phyloP scores from a whole-genome alignment of 2,329 filamentous ascomycete genomes.

The Colletotrichum theobromicola region DNA sequence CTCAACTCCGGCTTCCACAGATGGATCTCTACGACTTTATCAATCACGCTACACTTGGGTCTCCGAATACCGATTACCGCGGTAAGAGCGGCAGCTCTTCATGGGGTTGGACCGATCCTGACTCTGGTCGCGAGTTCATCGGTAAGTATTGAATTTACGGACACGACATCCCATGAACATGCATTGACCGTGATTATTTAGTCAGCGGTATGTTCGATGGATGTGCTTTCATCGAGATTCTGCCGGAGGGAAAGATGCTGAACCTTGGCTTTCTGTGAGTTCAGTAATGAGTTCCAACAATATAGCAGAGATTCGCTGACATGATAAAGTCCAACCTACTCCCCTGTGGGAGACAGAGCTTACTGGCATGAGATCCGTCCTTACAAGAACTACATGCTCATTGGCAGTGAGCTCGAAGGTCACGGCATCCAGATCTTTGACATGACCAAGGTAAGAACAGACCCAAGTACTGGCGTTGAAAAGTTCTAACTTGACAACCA shows the following conservation, averaged over 20 bases:
- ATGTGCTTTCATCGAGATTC: slow-evolving; percentile 49
- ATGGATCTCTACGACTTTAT: slow-evolving; percentile 60
- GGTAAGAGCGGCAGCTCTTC: slow-evolving; percentile 32
- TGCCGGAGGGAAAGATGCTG: slow-evolving; percentile 42
- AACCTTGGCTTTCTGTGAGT: slow-evolving; percentile 46
- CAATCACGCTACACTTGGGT: slow-evolving; percentile 56
- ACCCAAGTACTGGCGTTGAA: no score
- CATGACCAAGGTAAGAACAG: slow-evolving; percentile 48
- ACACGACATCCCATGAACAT: no score
- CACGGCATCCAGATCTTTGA: slow-evolving; percentile 68
- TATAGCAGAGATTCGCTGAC: neutral
- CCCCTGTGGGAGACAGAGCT: slow-evolving; percentile 16
- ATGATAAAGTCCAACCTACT: slow-evolving; percentile 9
- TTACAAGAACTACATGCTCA: slow-evolving; percentile 36
- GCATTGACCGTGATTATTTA: neutral
- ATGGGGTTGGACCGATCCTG: slow-evolving; percentile 48
- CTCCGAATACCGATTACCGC: slow-evolving; percentile 28
- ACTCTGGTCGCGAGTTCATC: slow-evolving; percentile 34
- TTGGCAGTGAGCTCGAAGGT: slow-evolving; percentile 42
- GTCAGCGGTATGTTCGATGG: slow-evolving; percentile 39
- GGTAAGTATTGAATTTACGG: neutral
- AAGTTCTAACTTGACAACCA: neutral
- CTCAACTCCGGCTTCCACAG: neutral
- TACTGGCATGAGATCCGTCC: slow-evolving; percentile 41
- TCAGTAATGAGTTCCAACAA: neutral